Evolutionary conservation across 306 rosid genomes (phyloP).

Genomic region (Glycine latifolia): DNA sequence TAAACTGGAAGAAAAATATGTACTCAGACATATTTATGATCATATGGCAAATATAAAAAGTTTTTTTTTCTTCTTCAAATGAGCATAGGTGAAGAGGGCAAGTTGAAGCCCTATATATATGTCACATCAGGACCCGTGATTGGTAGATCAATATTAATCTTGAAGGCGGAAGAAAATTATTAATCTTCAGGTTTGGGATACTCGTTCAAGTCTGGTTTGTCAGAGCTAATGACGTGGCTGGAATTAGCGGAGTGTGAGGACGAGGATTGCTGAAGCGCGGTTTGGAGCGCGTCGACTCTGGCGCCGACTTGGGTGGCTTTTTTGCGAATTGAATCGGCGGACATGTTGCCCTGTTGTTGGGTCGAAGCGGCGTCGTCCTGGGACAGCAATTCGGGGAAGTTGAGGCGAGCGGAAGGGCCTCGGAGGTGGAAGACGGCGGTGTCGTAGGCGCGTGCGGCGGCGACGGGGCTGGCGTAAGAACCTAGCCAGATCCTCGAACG

Average conservation of each 20-base stretch:
- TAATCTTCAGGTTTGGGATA: slow-evolving; percentile 78
- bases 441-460: slow-evolving; percentile 99
- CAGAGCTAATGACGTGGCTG: slow-evolving; percentile 23
- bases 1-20: slow-evolving; percentile 5
- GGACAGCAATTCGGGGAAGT: slow-evolving; percentile 81
- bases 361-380: slow-evolving; percentile 41
- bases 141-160: too few relatives aligned
- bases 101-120: not conserved
- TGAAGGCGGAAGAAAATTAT: not conserved
- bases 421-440: slow-evolving; percentile 92
- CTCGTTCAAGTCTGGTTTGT: slow-evolving; percentile 79
- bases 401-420: slow-evolving; percentile 92
- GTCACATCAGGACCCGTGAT: not conserved
- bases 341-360: slow-evolving; percentile 54
- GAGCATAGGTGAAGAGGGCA: not conserved
- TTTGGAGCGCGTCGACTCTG: slow-evolving; percentile 85
- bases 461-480: slow-evolving; percentile 84
- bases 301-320: slow-evolving; percentile 93
- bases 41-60: too few relatives aligned
- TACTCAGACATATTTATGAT: not conserved
- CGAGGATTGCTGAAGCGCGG: slow-evolving; percentile 58
- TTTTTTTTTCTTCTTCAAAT: too few relatives aligned
- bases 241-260: slow-evolving; percentile 41
- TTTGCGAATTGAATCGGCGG: slow-evolving; percentile 86
- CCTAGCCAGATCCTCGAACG: slow-evolving; percentile 98